These are phyloP conservation scores for Hypoxylon sp. DNA, from an alignment of 2,329 filamentous ascomycete genomes.

Conservation along the genomic window DNA sequence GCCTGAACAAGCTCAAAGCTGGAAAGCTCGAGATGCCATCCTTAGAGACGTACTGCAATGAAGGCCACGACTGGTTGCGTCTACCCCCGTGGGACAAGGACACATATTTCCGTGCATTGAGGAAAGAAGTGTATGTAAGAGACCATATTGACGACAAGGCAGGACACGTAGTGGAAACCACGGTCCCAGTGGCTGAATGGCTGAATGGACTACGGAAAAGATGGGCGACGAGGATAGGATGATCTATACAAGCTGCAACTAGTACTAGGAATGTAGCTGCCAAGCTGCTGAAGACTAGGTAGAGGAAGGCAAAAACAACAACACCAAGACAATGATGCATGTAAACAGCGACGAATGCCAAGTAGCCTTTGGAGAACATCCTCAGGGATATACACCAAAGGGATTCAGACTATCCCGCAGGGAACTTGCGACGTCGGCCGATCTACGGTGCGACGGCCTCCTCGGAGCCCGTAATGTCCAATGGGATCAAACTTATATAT, in stretches of 20 bases:
- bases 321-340: neutral
- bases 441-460: conserved; percentile 14
- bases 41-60: conserved; percentile 1
- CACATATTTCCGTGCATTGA: conserved; percentile 8
- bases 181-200: conserved; percentile 6
- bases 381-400: too few relatives aligned
- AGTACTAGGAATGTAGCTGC: neutral
- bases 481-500: neutral
- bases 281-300: neutral
- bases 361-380: neutral
- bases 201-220: conserved; percentile 8
- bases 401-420: neutral
- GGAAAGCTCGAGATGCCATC: conserved; percentile 3
- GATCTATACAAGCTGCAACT: neutral
- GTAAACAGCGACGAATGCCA: neutral
- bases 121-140: conserved; percentile 1
- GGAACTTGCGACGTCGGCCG: neutral
- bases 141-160: conserved; percentile 4
- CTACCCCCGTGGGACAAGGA: conserved; percentile 22
- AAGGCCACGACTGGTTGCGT: conserved; percentile 20
- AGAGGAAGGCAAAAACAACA: neutral
- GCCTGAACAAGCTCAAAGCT: conserved; percentile 15
- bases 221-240: conserved; percentile 4
- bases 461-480: conserved; percentile 13
- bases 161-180: neutral